Base-by-base conservation (phyloP, 2,329 filamentous ascomycete genomes). In the Penicillium sp. region DNA sequence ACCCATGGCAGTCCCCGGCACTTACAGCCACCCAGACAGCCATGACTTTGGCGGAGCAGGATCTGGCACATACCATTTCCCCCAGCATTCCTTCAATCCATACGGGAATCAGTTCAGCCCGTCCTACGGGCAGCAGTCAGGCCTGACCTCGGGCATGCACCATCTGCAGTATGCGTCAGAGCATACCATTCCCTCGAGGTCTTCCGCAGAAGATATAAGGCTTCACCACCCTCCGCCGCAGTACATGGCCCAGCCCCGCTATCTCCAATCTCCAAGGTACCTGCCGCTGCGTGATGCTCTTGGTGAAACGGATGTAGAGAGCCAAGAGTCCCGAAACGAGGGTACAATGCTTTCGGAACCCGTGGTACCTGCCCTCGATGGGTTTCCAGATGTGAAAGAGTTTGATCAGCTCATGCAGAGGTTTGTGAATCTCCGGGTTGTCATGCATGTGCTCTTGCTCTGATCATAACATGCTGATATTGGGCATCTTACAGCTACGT, bases 401-500 rank as follows among this genome's bases (percentile, higher is more conserved):
- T 81, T 81, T 60, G 78, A 81, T 62, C 70, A 74, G 50, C 60
- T 81, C 54, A 78, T 81, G 73, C 75, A 75, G 60, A 76, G 75
- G 79, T 81, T 70, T 43, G 60, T 54, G 18, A 11, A 13, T 4
- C 5, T 3, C 19, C 16, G 18, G 1, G 4, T 18, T 11, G 6
- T 13, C 4, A n/a, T 35, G 16, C 16, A 14, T 24, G 19, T 7
- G 22, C 6, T 10, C 10, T 5, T 44, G 4, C 11, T 22, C 6
- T 22, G 22, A 22, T 22, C 22, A 22, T 22, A 22, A 22, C 4
- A 11, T 19, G 40, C 50, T 52, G 41, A 40, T 11, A 9, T 49
- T n/a, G 18, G 37, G 19, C 44, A 54, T 18, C 4, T 37, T 16
- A 36, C 39, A 82, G 81, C 50, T 82, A 82, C 60, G 79, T 82